Evolutionary conservation across 2,329 filamentous ascomycete species (phyloP).

Genomic region (Colletotrichum incanum): DNA sequence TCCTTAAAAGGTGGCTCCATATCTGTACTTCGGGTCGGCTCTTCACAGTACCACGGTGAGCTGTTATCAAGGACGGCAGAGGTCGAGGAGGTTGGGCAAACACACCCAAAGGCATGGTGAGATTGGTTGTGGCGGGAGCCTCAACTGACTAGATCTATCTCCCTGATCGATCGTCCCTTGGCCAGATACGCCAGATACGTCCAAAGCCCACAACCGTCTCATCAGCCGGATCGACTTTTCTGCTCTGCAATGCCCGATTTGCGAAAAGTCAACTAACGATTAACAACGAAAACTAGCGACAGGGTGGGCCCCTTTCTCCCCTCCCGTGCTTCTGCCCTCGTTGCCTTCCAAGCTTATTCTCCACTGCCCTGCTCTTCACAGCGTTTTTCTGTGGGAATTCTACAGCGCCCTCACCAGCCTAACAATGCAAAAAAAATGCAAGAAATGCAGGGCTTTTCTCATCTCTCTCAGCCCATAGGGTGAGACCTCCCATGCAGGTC

Average conservation of each 20-base stretch:
- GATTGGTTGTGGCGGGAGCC: constrained; percentile 4
- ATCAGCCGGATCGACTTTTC: background rate
- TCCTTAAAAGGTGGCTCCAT: constrained; percentile 26
- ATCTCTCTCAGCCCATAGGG: constrained; percentile 21
- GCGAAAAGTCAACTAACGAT: background rate
- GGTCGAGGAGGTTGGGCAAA: background rate
- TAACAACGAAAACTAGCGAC: constrained; percentile 10
- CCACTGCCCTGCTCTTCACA: constrained; percentile 16
- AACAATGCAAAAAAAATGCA: background rate
- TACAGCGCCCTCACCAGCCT: constrained; percentile 5
- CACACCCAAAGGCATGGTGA: no score
- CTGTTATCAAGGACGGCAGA: background rate
- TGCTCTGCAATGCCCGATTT: background rate
- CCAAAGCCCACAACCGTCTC: background rate
- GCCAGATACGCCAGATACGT: constrained; percentile 1
- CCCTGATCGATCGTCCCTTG: constrained; percentile 6
- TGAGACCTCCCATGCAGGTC: background rate
- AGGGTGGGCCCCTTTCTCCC: background rate
- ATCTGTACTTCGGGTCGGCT: constrained; percentile 33
- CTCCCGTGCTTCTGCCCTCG: no score
- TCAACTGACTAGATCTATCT: background rate
- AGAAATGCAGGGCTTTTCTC: constrained; percentile 10
- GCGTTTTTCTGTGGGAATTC: constrained; percentile 27
- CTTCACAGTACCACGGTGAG: background rate
- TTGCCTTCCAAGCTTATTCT: background rate